Conservation (phyloP, 306 rosid species). For the Rosa chinensis region DNA sequence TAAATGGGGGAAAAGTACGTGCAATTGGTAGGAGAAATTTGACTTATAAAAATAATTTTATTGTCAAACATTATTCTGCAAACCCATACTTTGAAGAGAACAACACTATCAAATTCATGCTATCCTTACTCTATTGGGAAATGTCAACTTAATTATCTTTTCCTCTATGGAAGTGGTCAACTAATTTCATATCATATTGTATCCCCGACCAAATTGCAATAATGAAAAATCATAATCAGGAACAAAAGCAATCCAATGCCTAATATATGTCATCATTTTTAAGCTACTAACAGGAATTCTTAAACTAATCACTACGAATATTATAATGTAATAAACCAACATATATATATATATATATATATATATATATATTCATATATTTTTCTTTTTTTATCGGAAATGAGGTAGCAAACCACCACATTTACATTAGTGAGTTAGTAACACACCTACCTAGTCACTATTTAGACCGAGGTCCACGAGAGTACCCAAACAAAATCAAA, state of each 20-base stretch:
- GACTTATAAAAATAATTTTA: background rate
- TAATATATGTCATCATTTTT: background rate
- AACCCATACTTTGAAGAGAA: background rate
- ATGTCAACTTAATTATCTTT: background rate
- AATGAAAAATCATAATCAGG: background rate
- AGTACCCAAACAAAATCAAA: no score
- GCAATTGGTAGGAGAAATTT: background rate
- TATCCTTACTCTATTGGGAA: background rate
- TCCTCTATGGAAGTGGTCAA: background rate
- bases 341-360: no score
- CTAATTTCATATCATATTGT: background rate
- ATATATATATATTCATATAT: no score
- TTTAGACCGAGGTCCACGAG: no score
- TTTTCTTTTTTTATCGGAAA: no score
- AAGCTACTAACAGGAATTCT: no score
- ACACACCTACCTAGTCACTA: no score
- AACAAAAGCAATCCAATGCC: background rate
- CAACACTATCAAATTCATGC: background rate
- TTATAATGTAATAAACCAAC: no score
- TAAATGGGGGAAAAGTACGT: background rate
- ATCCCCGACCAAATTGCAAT: background rate
- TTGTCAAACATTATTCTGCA: background rate
- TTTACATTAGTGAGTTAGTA: no score
- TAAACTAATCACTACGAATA: no score
- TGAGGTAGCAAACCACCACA: no score